These are phyloP conservation scores for Rhizopogon salebrosus DNA, from an alignment of 768 basidiomycete genomes.

Conservation along the genomic window DNA sequence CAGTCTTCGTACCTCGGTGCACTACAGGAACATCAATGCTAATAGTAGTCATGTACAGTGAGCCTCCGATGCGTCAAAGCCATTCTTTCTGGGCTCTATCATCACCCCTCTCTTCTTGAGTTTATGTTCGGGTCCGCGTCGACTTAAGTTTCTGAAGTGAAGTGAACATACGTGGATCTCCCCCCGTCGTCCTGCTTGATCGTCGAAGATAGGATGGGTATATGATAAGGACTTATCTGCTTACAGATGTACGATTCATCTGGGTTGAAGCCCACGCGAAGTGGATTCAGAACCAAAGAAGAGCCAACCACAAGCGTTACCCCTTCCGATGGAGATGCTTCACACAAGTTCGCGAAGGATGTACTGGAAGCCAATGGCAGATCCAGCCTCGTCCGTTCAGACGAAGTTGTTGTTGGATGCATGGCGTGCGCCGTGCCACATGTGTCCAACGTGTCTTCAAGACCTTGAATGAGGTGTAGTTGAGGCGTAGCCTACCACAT, in stretches of 20 bases:
- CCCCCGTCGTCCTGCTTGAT: neutral
- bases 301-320: neutral
- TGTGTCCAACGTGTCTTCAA: neutral
- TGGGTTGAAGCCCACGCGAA: neutral
- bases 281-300: neutral
- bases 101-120: neutral
- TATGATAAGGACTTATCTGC: no score
- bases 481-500: no score
- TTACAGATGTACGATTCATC: no score
- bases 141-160: neutral
- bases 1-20: constrained; percentile 21
- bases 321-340: neutral
- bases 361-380: neutral
- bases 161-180: neutral
- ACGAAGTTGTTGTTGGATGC: neutral
- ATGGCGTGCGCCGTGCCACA: neutral
- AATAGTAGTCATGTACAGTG: neutral
- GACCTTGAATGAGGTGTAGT: no score
- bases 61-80: neutral
- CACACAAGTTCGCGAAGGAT: neutral
- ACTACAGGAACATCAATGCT: neutral
- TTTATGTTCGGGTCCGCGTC: neutral
- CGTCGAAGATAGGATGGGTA: neutral
- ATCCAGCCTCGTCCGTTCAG: neutral
- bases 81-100: neutral